These are phyloP conservation scores for Castanea mollissima DNA, from an alignment of 306 rosid genomes.

Conservation along the genomic window DNA sequence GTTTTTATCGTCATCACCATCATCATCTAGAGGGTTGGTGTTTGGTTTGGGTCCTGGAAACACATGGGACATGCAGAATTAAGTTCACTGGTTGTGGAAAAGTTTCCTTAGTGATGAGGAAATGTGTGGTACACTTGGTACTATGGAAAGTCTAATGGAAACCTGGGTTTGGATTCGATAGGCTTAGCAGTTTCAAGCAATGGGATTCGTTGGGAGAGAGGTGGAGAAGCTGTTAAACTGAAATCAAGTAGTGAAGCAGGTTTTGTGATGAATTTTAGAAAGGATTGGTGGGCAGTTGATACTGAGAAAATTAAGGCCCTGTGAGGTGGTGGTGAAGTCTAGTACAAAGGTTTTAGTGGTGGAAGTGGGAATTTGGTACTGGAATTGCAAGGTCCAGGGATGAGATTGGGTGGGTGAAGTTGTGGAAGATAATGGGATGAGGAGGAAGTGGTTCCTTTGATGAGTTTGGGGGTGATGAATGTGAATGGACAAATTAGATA, in stretches of 20 bases:
- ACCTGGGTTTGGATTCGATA: conserved; percentile 43
- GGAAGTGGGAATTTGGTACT: conserved; percentile 55
- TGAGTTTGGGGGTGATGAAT: conserved; percentile 57
- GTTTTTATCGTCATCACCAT: conserved; percentile 7
- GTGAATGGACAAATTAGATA: conserved; percentile 17
- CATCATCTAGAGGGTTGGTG: conserved; percentile 53
- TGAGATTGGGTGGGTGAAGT: conserved; percentile 72
- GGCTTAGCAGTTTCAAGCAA: conserved; percentile 82
- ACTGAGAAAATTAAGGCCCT: conserved; percentile 63
- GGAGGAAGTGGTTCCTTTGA: conserved; percentile 55
- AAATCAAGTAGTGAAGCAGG: conserved; percentile 56
- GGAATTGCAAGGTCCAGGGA: conserved; percentile 90
- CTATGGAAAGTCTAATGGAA: conserved; percentile 49
- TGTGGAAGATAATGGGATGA: conserved; percentile 69
- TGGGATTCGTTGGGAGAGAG: conserved; percentile 89
- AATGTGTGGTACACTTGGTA: conserved; percentile 91
- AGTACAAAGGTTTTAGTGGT: conserved; percentile 43
- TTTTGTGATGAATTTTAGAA: conserved; percentile 51
- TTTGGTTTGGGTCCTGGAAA: conserved; percentile 52
- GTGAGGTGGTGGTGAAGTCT: conserved; percentile 73
- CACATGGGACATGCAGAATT: conserved; percentile 68
- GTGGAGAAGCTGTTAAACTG: conserved; percentile 37
- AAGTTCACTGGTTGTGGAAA: conserved; percentile 72
- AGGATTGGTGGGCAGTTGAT: conserved; percentile 84
- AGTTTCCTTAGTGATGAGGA: conserved; percentile 75